These are phyloP conservation scores for Paramecium caudatum DNA, from an alignment of 73 alveolate genomes.

Conservation along the genomic window DNA sequence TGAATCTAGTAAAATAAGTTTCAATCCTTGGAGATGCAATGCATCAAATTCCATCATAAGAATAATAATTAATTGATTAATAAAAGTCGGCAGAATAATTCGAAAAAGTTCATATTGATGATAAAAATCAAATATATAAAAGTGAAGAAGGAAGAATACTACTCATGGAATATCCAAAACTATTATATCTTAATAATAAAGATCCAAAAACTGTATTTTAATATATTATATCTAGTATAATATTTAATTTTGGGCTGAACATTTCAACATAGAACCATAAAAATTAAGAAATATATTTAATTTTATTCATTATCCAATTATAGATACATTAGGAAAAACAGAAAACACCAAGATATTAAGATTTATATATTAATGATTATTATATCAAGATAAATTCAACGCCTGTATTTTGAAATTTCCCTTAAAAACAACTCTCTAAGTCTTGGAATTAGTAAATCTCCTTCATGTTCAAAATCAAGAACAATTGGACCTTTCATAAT, in stretches of 20 bases:
- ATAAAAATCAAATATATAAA: conserved; percentile 62
- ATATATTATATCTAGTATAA: conserved; percentile 71
- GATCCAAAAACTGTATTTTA: conserved; percentile 84
- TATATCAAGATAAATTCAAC: conserved; percentile 24
- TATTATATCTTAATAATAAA: conserved; percentile 82
- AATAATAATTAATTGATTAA: conserved; percentile 19
- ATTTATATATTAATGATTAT: conserved; percentile 43
- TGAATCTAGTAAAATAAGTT: conserved; percentile 49
- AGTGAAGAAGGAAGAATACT: conserved; percentile 82
- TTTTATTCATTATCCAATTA: conserved; percentile 85
- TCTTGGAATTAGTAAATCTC: conserved; percentile 75
- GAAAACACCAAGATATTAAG: conserved; percentile 62
- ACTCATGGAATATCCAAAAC: conserved; percentile 84
- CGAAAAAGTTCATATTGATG: conserved; percentile 70
- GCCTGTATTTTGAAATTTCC: conserved; percentile 74
- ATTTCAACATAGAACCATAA: conserved; percentile 83
- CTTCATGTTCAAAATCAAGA: conserved; percentile 77
- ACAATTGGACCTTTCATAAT: conserved; percentile 59
- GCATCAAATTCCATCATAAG: conserved; percentile 69
- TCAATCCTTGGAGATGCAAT: conserved; percentile 37
- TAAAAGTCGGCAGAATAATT: conserved; percentile 57
- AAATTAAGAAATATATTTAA: conserved; percentile 87
- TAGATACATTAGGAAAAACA: conserved; percentile 73
- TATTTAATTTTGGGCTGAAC: conserved; percentile 84
- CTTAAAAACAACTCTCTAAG: conserved; percentile 75